A percentile compares a stretch with the other conserved stretches of the same genome.
Evolutionary conservation across 768 basidiomycete species (phyloP).

Genomic region (Tulasnella sp.): DNA sequence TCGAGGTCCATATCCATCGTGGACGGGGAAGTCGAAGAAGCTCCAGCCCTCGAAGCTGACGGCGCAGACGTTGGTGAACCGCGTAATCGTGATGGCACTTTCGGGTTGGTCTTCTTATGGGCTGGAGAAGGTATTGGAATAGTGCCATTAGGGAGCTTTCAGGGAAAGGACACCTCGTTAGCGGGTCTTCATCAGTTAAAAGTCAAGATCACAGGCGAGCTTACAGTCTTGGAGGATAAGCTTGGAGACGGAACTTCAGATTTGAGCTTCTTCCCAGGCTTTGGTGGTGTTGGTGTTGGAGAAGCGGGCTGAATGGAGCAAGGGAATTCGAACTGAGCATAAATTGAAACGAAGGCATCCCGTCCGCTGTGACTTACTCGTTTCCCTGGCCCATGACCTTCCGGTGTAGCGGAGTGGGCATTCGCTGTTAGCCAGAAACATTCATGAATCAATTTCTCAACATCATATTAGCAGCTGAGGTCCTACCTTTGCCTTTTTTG

Average conservation of each 20-base stretch:
- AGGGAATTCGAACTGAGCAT: no score
- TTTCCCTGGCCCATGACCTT: background rate
- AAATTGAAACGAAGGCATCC: no score
- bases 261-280: slow-evolving; percentile 6
- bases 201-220: background rate
- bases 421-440: background rate
- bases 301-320: background rate
- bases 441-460: background rate
- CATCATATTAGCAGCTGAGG: background rate
- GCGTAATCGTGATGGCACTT: background rate
- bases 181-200: background rate
- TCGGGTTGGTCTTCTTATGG: background rate
- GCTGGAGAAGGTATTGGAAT: background rate
- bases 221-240: background rate
- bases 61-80: background rate
- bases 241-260: background rate
- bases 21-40: background rate
- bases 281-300: slow-evolving; percentile 5
- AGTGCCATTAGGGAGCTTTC: background rate
- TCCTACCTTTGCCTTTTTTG: slow-evolving; percentile 6
- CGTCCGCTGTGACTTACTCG: background rate
- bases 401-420: background rate
- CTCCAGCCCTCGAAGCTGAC: background rate
- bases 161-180: background rate
- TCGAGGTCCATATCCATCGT: background rate